Evolutionary conservation across 2,329 filamentous ascomycete genomes (phyloP), one percentile per base, ranked within the genome.

Genomic region (Plenodomus biglobosus): DNA sequence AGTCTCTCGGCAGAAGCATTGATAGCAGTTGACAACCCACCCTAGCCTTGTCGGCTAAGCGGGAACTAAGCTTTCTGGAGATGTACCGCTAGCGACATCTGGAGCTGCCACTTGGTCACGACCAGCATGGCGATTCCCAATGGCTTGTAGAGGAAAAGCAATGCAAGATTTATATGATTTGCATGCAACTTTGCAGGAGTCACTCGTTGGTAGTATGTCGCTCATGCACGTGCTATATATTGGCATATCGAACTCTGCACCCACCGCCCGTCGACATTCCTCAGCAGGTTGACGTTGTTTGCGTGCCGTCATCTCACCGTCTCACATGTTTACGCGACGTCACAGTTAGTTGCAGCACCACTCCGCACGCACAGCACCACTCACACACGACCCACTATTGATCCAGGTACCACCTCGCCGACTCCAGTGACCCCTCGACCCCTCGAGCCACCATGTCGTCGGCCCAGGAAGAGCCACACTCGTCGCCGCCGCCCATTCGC

Each of bases 11-110:
- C 11, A 15, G 22, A 24, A 5, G 22, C 22, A 24, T 24, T 24
- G 22, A 24, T 24, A 32, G 27, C 8, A 32, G 6, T 32, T 32
- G 6, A 3, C 13, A 32, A 11, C 8, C 27, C 3, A 3, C 13
- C 8, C 27, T 15, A 52, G 44, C 50, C 51, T 45, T 53, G 40
- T 37, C 39, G 56, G 57, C 52, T 63, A 32, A 61, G 60, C 53
- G 57, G 59, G 49, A 56, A 55, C 58, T 50, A 66, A 68, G 62
- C 65, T 64, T 67, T 61, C 58, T 55, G 49, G 53, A 54, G 51
- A 41, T 32, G 27, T 11, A 38, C 47, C 50, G 54, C 59, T 64
- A 67, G 57, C 50, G 48, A 40, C 52, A n/a, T n/a, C n/a, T n/a
- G n/a, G n/a, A 50, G 50, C 53, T 51, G 52, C 32, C 46, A 54